phyloP scores from a whole-genome alignment of 2,329 filamentous ascomycete genomes.

The Albophoma yamanashiensis region DNA sequence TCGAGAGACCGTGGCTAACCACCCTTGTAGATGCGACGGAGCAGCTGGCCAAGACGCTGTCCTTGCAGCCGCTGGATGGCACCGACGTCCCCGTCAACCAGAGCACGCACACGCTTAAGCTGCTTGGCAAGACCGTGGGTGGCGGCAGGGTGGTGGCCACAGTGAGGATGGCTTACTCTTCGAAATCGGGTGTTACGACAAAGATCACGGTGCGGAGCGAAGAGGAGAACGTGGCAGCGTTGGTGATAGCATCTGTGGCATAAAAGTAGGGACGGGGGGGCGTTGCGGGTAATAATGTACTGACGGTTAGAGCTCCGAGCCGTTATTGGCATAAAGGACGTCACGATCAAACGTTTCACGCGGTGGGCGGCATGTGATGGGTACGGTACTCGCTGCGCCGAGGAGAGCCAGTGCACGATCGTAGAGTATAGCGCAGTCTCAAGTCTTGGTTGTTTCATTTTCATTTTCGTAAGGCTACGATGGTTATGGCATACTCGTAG shows the following conservation, averaged over 20 bases:
- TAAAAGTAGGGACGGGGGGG: slow-evolving; percentile 34
- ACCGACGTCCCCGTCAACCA: slow-evolving; percentile 83
- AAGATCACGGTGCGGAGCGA: slow-evolving; percentile 90
- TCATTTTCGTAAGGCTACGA: too few species aligned
- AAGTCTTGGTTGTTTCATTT: too few species aligned
- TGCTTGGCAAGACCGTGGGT: slow-evolving; percentile 88
- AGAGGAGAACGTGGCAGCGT: slow-evolving; percentile 78
- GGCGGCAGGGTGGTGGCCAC: slow-evolving; percentile 82
- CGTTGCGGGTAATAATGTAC: slow-evolving; percentile 25
- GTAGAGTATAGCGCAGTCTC: background rate
- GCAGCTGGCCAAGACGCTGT: slow-evolving; percentile 75
- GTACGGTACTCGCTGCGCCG: background rate
- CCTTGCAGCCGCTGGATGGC: slow-evolving; percentile 86
- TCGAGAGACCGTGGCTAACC: slow-evolving; percentile 10
- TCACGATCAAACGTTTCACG: background rate
- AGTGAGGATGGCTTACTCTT: slow-evolving; percentile 87
- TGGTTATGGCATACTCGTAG: too few species aligned
- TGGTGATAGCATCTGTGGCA: slow-evolving; percentile 77
- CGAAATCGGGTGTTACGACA: slow-evolving; percentile 87
- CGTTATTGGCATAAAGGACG: background rate
- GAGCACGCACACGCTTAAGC: slow-evolving; percentile 87
- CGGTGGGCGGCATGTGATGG: background rate
- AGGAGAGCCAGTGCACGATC: background rate
- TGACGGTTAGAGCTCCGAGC: slow-evolving; percentile 15
- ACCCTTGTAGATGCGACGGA: slow-evolving; percentile 69